Percentiles rank a stretch among this genome's conserved stretches.
Evolutionary conservation across 2,329 filamentous ascomycete species (phyloP).

Genomic region (Aureobasidium mangrovei): DNA sequence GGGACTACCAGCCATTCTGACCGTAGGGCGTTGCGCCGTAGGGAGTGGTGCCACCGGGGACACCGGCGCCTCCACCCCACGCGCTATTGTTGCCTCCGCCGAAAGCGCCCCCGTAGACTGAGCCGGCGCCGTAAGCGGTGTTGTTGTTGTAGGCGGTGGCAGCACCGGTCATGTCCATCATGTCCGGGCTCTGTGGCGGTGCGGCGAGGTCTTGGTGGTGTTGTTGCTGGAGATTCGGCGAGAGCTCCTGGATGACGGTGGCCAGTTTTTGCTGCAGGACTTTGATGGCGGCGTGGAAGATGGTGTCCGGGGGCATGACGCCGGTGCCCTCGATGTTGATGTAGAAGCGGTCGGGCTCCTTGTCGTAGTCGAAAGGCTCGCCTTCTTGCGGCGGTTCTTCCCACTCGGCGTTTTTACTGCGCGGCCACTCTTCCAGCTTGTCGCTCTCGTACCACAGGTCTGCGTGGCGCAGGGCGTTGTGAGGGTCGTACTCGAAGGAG

Average conservation of each 20-base stretch:
- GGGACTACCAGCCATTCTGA: constrained; percentile 15
- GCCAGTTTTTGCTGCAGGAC: constrained; percentile 87
- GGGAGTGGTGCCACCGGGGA: constrained; percentile 57
- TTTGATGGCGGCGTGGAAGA: constrained; percentile 80
- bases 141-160: constrained; percentile 56
- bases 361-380: constrained; percentile 85
- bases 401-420: constrained; percentile 57
- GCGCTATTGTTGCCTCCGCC: constrained; percentile 56
- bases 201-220: constrained; percentile 45
- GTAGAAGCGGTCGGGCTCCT: constrained; percentile 70
- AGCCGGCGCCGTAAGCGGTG: constrained; percentile 58
- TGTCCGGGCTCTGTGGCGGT: constrained; percentile 44
- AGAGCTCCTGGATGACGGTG: constrained; percentile 58
- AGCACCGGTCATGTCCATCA: constrained; percentile 44
- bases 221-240: constrained; percentile 41
- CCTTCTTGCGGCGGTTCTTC: constrained; percentile 74
- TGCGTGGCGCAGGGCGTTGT: constrained; percentile 87
- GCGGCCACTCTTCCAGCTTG: constrained; percentile 74
- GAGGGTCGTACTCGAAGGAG: constrained; percentile 95
- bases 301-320: constrained; percentile 78
- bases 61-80: constrained; percentile 50
- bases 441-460: constrained; percentile 94
- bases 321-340: constrained; percentile 87
- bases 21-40: constrained; percentile 35
- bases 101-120: constrained; percentile 55